Percentiles rank a stretch among this genome's conserved stretches.
Evolutionary conservation across 2,329 filamentous ascomycete species (phyloP).

Genomic region (Geosmithia putterillii): DNA sequence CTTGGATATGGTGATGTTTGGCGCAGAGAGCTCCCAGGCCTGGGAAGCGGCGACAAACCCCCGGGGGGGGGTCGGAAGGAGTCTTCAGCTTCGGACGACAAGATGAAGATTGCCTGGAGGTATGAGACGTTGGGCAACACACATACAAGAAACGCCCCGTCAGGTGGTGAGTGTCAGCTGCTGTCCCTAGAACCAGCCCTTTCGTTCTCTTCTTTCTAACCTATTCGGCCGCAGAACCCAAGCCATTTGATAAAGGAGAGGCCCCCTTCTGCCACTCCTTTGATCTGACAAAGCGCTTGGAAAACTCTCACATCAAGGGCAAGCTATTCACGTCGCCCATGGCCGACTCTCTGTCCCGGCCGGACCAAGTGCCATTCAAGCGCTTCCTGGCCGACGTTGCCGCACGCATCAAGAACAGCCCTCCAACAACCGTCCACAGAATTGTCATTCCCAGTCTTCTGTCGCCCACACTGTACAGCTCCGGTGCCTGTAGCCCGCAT

Average conservation of each 20-base stretch:
- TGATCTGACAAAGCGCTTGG: conserved; percentile 55
- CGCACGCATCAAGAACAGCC: conserved; percentile 41
- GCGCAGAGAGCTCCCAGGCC: conserved; percentile 71
- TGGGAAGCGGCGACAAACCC: conserved; percentile 29
- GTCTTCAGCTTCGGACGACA: conserved; percentile 38
- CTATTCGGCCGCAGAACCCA: neutral
- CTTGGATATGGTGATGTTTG: conserved; percentile 70
- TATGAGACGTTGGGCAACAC: conserved; percentile 72
- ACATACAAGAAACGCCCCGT: conserved; percentile 51
- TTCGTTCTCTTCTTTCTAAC: too few relatives aligned
- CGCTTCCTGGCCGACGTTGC: conserved; percentile 49
- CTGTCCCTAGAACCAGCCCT: too few relatives aligned
- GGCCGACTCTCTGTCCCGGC: conserved; percentile 16
- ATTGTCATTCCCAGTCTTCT: conserved; percentile 76
- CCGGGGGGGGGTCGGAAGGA: conserved; percentile 28
- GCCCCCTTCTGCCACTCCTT: conserved; percentile 58
- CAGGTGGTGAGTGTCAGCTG: conserved; percentile 57
- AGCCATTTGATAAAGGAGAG: neutral
- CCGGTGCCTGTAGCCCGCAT: conserved; percentile 55
- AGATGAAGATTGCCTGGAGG: conserved; percentile 98
- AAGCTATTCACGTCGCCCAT: conserved; percentile 37
- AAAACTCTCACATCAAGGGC: conserved; percentile 33
- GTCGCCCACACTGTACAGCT: conserved; percentile 73
- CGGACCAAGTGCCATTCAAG: conserved; percentile 32
- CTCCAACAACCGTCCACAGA: conserved; percentile 57